These are phyloP conservation scores for Dicorynia guianensis DNA, from an alignment of 306 rosid species.

Conservation along the genomic window DNA sequence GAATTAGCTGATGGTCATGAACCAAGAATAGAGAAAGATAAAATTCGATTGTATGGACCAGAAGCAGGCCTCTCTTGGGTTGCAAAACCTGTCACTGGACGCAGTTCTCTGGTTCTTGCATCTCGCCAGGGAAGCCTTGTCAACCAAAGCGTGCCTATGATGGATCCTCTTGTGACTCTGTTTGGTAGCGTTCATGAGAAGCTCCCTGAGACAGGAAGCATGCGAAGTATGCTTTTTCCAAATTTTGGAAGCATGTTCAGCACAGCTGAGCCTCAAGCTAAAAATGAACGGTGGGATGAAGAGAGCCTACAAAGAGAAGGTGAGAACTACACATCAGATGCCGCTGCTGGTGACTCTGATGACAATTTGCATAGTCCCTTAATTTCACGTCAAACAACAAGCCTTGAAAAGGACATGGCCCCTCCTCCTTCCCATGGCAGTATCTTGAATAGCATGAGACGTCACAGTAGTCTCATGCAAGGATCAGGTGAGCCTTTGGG, in stretches of 20 bases:
- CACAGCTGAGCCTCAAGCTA: constrained; percentile 66
- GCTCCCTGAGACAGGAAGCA: constrained; percentile 57
- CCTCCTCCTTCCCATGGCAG: constrained; percentile 83
- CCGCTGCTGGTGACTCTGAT: constrained; percentile 72
- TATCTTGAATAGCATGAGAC: constrained; percentile 74
- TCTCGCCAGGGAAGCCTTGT: constrained; percentile 92
- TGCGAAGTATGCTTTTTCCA: constrained; percentile 70
- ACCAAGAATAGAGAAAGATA: constrained; percentile 61
- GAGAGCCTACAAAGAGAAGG: constrained; percentile 79
- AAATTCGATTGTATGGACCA: constrained; percentile 79
- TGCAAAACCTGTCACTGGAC: constrained; percentile 83
- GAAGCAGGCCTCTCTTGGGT: constrained; percentile 87
- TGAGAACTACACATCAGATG: constrained; percentile 72
- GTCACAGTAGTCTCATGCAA: constrained; percentile 80
- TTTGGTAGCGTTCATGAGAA: constrained; percentile 72
- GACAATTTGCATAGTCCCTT: constrained; percentile 88
- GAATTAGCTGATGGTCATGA: constrained; percentile 60
- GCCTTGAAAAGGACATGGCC: constrained; percentile 76
- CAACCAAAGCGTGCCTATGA: constrained; percentile 67
- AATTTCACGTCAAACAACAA: constrained; percentile 86
- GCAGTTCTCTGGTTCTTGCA: constrained; percentile 72
- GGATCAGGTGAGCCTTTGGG: constrained; percentile 73
- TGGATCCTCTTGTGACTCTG: constrained; percentile 78
- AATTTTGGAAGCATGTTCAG: constrained; percentile 89
- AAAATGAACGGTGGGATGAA: constrained; percentile 79